A percentile compares a stretch with the other conserved stretches of the same genome.
phyloP scores from a whole-genome alignment of 345 rosid genomes.

The Odontarrhena argentea region DNA sequence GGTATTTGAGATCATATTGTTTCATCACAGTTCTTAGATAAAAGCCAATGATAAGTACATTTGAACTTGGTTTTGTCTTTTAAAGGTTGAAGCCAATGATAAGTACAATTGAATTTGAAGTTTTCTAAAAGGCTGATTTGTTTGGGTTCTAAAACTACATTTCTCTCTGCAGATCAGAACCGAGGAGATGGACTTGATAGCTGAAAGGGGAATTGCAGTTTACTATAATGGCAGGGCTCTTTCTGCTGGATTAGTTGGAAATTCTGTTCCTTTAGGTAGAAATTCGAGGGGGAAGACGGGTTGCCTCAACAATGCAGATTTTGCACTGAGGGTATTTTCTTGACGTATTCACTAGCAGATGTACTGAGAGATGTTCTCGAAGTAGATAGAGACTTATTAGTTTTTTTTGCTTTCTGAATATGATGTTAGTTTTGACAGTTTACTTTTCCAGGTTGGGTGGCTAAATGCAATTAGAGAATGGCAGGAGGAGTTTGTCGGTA shows the following conservation, averaged over 20 bases:
- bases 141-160: slow-evolving; percentile 19
- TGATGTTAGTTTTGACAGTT: slow-evolving; percentile 40
- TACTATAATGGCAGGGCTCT: slow-evolving; percentile 89
- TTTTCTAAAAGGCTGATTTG: slow-evolving; percentile 8
- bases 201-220: slow-evolving; percentile 97
- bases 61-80: neutral
- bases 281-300: slow-evolving; percentile 74
- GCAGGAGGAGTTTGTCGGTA: slow-evolving; percentile 99
- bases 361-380: slow-evolving; percentile 19
- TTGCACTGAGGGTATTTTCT: slow-evolving; percentile 83
- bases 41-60: neutral
- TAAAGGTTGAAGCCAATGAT: slow-evolving; percentile 15
- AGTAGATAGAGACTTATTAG: slow-evolving; percentile 16
- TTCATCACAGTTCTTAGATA: slow-evolving; percentile 14
- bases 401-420: slow-evolving; percentile 14
- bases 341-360: slow-evolving; percentile 22
- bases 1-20: slow-evolving; percentile 47
- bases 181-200: slow-evolving; percentile 97
- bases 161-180: slow-evolving; percentile 76
- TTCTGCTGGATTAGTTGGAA: slow-evolving; percentile 76
- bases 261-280: slow-evolving; percentile 62
- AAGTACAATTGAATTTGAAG: neutral
- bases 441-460: slow-evolving; percentile 80
- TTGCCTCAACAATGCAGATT: slow-evolving; percentile 86
- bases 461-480: slow-evolving; percentile 98